Base-by-base conservation (phyloP, 805 yeast genomes). In the Komagataella phaffii region DNA sequence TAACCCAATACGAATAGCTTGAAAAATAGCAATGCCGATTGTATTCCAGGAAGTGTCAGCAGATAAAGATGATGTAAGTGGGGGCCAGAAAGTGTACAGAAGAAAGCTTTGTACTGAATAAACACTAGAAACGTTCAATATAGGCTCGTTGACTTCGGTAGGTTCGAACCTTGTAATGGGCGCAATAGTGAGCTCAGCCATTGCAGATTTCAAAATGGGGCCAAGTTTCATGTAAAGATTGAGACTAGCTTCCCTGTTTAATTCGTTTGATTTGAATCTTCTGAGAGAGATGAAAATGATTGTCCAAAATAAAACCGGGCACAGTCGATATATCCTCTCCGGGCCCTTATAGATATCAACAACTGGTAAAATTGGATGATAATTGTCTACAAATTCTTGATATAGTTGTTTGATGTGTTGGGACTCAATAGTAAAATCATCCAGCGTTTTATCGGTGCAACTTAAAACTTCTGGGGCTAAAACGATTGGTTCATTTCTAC, bases 1-100 rank as follows among this genome's bases (percentile, higher is more conserved):
- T 24, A 93, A 71, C 0, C 99, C 98, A 14, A 91, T 85, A 51
- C 97, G 71, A 40, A 90, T 84, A 0, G 97, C 98, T 61, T 88
- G 96, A 65, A 87, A 88, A 59, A 89, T 73, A 3, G 98, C 98
- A 48, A 88, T 82, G 0, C 97, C 98, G 19, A 88, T 83, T 1
- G 97, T 88, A 62, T 86, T 88, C 96, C 97, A 91, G 3, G 96
- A 85, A 6, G 96, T 85, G 62, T 93, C 98, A 0, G 98, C 96
- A 65, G 95, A 86, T 48, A 93, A 73, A 0, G 97, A 89, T 0
- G 98, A 88, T 0, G 96, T 88, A 44, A 90, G 75, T 3, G 97
- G 96, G 0, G 98, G 98, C 99, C 98, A 91, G 63, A 84, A 80
- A 0, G 97, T 84, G 65, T 86, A 88, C 1, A 91, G 69, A 24